phyloP scores from a whole-genome alignment of 768 basidiomycete species.

The Suillus luteus region DNA sequence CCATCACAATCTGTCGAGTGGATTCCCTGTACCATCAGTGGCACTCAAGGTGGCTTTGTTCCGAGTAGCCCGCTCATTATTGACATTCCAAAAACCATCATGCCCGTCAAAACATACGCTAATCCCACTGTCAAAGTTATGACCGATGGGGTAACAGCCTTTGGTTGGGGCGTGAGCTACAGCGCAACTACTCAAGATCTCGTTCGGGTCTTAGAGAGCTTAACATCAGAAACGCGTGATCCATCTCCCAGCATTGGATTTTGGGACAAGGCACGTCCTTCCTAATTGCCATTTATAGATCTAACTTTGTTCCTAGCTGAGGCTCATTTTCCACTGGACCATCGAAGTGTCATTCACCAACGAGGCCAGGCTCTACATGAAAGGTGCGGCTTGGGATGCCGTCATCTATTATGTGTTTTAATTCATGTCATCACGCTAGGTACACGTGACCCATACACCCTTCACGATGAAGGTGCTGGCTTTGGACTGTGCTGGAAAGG shows the following conservation, averaged over 20 bases:
- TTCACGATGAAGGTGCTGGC: conserved; percentile 75
- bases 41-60: conserved; percentile 51
- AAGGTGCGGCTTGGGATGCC: conserved; percentile 52
- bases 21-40: conserved; percentile 67
- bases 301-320: conserved; percentile 46
- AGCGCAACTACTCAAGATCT: conserved; percentile 85
- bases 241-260: conserved; percentile 84
- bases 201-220: conserved; percentile 77
- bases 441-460: conserved; percentile 75
- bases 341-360: conserved; percentile 63
- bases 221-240: conserved; percentile 79
- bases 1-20: conserved; percentile 66
- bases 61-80: conserved; percentile 58
- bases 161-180: conserved; percentile 91
- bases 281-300: not conserved
- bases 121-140: conserved; percentile 68
- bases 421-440: conserved; percentile 45
- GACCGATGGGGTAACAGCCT: conserved; percentile 64
- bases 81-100: conserved; percentile 84
- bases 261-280: conserved; percentile 80
- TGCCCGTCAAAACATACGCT: conserved; percentile 94
- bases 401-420: conserved; percentile 3
- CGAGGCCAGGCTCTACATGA: conserved; percentile 80
- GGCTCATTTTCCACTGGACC: conserved; percentile 85
- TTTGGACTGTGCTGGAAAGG: conserved; percentile 87